phyloP scores from a whole-genome alignment of 2,329 filamentous ascomycete genomes.

The Diaporthe destruens region DNA sequence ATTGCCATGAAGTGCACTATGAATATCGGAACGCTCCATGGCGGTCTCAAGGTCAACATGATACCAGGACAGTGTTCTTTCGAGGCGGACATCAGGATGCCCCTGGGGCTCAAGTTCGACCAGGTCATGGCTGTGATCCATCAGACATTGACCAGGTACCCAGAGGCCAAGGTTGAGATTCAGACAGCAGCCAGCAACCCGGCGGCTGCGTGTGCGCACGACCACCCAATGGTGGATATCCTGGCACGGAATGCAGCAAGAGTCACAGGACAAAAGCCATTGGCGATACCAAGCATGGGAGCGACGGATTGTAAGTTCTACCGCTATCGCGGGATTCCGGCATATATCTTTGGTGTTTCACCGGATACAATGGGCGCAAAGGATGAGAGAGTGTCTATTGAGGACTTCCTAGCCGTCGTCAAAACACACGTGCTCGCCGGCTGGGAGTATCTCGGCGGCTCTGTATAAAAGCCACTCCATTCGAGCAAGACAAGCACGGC shows the following conservation, averaged over 20 bases:
- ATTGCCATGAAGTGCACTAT: constrained; percentile 52
- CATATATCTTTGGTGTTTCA: constrained; percentile 52
- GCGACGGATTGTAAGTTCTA: constrained; percentile 58
- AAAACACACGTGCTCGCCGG: constrained; percentile 49
- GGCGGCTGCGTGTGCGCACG: constrained; percentile 48
- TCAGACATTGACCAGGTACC: constrained; percentile 46
- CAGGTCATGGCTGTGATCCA: constrained; percentile 49
- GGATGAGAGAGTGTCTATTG: constrained; percentile 46
- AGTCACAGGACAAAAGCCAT: constrained; percentile 30
- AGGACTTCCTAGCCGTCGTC: constrained; percentile 49
- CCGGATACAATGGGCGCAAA: constrained; percentile 47
- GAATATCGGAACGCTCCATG: constrained; percentile 56
- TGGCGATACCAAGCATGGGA: constrained; percentile 53
- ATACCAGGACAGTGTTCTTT: constrained; percentile 54
- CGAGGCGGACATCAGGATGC: constrained; percentile 56
- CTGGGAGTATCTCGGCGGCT: constrained; percentile 46
- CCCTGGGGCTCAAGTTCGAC: constrained; percentile 51
- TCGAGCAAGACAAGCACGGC: background rate
- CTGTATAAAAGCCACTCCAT: background rate
- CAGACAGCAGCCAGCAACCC: constrained; percentile 53
- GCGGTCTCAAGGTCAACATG: constrained; percentile 57
- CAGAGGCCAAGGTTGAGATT: constrained; percentile 46
- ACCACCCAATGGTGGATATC: constrained; percentile 51
- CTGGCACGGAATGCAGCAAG: constrained; percentile 48
- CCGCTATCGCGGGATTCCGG: constrained; percentile 52